Evolutionary conservation across 495 filamentous ascomycete genomes (phyloP).

Genomic region (Penicillium crystallinum): DNA sequence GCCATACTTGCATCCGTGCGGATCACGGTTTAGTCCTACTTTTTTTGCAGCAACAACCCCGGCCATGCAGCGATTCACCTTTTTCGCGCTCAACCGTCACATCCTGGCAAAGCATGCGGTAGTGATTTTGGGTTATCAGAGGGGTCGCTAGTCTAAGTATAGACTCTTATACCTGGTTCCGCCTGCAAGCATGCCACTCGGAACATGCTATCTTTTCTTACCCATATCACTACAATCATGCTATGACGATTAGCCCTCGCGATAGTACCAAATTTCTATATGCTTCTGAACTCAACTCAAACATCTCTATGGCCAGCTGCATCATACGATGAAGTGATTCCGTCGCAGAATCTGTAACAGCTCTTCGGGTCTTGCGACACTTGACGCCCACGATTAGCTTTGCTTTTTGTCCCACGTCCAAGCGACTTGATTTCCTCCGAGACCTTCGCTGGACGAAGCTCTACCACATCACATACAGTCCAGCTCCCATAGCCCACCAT

Average conservation of each 20-base stretch:
- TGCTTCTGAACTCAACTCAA: not conserved
- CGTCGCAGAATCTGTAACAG: not conserved
- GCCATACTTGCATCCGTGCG: slow-evolving; percentile 16
- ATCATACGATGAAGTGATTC: slow-evolving; percentile 2
- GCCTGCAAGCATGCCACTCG: slow-evolving; percentile 4
- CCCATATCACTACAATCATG: slow-evolving; percentile 6
- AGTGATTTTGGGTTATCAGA: not conserved
- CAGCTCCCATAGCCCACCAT: slow-evolving; percentile 19
- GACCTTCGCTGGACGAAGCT: slow-evolving; percentile 26
- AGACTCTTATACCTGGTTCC: slow-evolving; percentile 16
- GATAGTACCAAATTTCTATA: not conserved
- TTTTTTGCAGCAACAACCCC: slow-evolving; percentile 2
- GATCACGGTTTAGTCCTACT: slow-evolving; percentile 10
- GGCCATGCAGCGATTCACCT: slow-evolving; percentile 11
- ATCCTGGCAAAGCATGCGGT: slow-evolving; percentile 2
- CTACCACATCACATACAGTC: not conserved
- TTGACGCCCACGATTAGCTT: not conserved
- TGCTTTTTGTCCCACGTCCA: not conserved
- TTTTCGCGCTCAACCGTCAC: slow-evolving; percentile 17
- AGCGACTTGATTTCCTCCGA: slow-evolving; percentile 2
- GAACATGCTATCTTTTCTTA: slow-evolving; percentile 3
- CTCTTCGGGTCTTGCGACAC: not conserved
- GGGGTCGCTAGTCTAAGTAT: slow-evolving; percentile 19
- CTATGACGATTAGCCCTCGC: slow-evolving; percentile 3
- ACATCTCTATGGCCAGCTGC: not conserved